Evolutionary conservation across 2,329 filamentous ascomycete genomes (phyloP), one percentile per base, ranked within the genome.

Genomic region (Ceratocystis albifundus): DNA sequence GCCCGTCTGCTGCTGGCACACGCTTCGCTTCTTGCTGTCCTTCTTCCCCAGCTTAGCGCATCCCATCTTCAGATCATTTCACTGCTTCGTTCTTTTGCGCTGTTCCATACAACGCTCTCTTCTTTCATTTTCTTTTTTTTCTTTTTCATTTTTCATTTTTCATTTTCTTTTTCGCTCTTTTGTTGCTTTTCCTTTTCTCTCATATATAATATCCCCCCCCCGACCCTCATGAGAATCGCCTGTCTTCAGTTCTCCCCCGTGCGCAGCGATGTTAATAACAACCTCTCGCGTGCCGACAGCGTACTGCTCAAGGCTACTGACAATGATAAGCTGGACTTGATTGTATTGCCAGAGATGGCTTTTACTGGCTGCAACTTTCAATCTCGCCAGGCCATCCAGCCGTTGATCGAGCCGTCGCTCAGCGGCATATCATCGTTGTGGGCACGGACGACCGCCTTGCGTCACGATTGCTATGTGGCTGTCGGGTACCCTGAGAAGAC

Each of bases 361-460:
- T 90, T 93, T 72, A 81, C 84, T 67, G 87, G 89, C 36, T 94
- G 92, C 77, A 91, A 91, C 73, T 93, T 92, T 76, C 80, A 82
- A 53, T 88, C 85, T 0, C 74, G 89, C 1, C 76, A 82, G 41
- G 80, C 89, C 1, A 90, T 93, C 55, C 75, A 76, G 0, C 87
- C 88, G 0, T 88, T 79, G 70, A 82, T 93, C 2, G 89, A 94
- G 71, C 81, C 79, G 0, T 82, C 82, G 0, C 80, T 82, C 4
- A 78, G 82, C 0, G 89, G 89, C 0, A 83, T 88, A 65, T 85
- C 81, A 5, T 85, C 88, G 0, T 74, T 87, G 22, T 94, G 89
- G 89, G 88, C 88, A 0, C 78, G 83, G 46, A 83, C 80, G 0
- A 83, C 80, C 0, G 89, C 89, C 0, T 76, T 84, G 25, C 85